phyloP scores from a whole-genome alignment of 2,329 filamentous ascomycete species.

The Talaromyces sp. region DNA sequence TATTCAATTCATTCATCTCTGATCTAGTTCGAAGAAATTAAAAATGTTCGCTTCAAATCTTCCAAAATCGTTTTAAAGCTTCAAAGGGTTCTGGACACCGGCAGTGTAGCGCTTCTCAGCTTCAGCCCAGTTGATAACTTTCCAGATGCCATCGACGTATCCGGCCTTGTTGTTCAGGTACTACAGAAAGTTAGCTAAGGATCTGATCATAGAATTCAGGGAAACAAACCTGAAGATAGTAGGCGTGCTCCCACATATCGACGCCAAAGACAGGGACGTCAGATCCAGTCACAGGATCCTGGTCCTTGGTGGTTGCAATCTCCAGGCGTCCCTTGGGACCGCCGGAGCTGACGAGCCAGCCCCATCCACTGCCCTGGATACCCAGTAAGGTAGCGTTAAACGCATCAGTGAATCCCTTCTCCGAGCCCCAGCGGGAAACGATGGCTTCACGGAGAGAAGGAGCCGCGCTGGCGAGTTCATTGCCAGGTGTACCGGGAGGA shows the following conservation, averaged over 20 bases:
- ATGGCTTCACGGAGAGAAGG: conserved; percentile 66
- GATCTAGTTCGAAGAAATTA: neutral
- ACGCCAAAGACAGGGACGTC: conserved; percentile 77
- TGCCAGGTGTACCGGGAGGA: conserved; percentile 61
- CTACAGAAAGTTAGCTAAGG: conserved; percentile 45
- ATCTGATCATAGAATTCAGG: neutral
- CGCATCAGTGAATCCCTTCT: conserved; percentile 66
- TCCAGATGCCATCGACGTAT: conserved; percentile 89
- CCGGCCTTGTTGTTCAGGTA: conserved; percentile 94
- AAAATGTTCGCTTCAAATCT: neutral
- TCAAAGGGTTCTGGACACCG: conserved; percentile 31
- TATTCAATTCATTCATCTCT: neutral
- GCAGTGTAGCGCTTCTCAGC: conserved; percentile 67
- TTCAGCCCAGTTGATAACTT: conserved; percentile 90
- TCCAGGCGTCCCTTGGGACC: conserved; percentile 61
- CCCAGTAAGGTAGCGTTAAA: conserved; percentile 68
- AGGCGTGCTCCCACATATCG: conserved; percentile 94
- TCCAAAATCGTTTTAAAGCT: conserved; percentile 23
- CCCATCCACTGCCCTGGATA: conserved; percentile 85
- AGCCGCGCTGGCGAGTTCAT: conserved; percentile 57
- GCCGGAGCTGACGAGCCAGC: conserved; percentile 74
- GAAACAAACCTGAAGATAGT: conserved; percentile 71
- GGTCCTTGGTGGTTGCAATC: conserved; percentile 82
- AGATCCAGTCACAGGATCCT: conserved; percentile 77
- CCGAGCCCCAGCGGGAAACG: conserved; percentile 66